Conservation (phyloP, 345 rosid species). For the Camelina sativa region DNA sequence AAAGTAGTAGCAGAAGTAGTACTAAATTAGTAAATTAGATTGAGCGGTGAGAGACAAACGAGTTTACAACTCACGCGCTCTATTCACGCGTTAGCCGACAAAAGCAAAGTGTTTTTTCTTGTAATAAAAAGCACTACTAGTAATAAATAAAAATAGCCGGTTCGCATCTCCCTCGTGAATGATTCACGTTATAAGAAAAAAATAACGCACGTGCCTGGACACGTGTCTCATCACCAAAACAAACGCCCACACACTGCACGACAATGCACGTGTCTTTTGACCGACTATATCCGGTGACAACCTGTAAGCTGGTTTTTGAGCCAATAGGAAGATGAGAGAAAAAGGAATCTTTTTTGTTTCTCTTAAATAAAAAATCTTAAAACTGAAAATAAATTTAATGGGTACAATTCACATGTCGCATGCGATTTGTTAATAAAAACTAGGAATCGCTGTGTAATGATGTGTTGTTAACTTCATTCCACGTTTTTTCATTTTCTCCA, state of each 20-base stretch:
- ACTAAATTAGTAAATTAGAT: neutral
- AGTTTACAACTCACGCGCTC: constrained; percentile 11
- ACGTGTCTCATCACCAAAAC: constrained; percentile 33
- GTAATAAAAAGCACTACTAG: neutral
- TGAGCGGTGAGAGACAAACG: neutral
- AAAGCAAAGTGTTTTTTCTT: neutral
- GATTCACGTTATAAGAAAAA: constrained; percentile 28
- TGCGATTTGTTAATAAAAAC: constrained; percentile 38
- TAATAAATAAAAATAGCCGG: constrained; percentile 20
- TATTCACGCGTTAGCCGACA: constrained; percentile 21
- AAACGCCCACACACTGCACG: constrained; percentile 28
- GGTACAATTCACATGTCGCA: constrained; percentile 43
- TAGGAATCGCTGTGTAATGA: constrained; percentile 15
- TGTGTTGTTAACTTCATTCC: constrained; percentile 37
- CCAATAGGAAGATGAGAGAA: constrained; percentile 21
- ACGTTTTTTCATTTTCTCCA: constrained; percentile 38
- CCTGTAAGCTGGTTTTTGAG: constrained; percentile 26
- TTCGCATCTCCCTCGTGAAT: constrained; percentile 38
- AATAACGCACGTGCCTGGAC: constrained; percentile 24
- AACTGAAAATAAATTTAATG: constrained; percentile 15
- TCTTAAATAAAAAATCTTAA: too few relatives aligned
- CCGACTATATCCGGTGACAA: constrained; percentile 38
- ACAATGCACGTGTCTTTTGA: constrained; percentile 49
- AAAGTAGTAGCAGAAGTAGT: constrained; percentile 11
- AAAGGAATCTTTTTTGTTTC: constrained; percentile 33